A percentile compares a stretch with the other conserved stretches of the same genome.
These are phyloP conservation scores for Hanseniaspora valbyensis DNA, from an alignment of 805 yeast genomes.

Conservation along the genomic window DNA sequence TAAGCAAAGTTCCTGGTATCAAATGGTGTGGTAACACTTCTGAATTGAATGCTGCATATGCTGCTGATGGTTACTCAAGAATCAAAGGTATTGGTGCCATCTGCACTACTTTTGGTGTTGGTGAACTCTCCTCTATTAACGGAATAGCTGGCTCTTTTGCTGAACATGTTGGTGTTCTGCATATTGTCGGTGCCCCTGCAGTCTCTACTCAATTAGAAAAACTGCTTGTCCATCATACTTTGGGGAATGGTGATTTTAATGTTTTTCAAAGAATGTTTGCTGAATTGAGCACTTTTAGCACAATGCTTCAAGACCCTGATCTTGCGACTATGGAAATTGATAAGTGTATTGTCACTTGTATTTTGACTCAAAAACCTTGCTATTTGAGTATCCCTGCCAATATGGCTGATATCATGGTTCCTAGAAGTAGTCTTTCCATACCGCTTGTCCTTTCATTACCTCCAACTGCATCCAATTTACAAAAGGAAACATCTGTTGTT, in stretches of 20 bases:
- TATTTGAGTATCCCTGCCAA: conserved; percentile 60
- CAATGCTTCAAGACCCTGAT: conserved; percentile 41
- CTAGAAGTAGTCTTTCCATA: conserved; percentile 30
- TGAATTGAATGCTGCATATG: conserved; percentile 81
- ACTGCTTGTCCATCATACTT: conserved; percentile 28
- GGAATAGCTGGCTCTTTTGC: conserved; percentile 77
- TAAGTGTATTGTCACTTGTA: conserved; percentile 34
- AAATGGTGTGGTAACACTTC: conserved; percentile 78
- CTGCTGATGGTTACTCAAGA: conserved; percentile 81
- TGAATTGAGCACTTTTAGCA: conserved; percentile 45
- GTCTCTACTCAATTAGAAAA: conserved; percentile 28
- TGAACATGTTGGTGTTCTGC: conserved; percentile 70
- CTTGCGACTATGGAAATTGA: conserved; percentile 46
- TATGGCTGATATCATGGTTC: conserved; percentile 36
- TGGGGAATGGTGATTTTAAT: conserved; percentile 34
- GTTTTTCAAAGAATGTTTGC: conserved; percentile 40
- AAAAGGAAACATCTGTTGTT: conserved; percentile 25
- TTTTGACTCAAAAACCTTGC: conserved; percentile 54
- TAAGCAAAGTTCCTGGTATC: conserved; percentile 40
- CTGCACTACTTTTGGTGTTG: conserved; percentile 69
- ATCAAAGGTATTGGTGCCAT: conserved; percentile 30
- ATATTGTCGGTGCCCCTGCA: conserved; percentile 75
- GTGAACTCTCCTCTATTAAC: conserved; percentile 75
- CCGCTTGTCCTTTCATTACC: conserved; percentile 26
- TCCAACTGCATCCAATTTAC: conserved; percentile 28